Percentiles rank a stretch among this genome's conserved stretches.
phyloP scores from a whole-genome alignment of 2,329 filamentous ascomycete species.

The Talaromyces funiculosus region DNA sequence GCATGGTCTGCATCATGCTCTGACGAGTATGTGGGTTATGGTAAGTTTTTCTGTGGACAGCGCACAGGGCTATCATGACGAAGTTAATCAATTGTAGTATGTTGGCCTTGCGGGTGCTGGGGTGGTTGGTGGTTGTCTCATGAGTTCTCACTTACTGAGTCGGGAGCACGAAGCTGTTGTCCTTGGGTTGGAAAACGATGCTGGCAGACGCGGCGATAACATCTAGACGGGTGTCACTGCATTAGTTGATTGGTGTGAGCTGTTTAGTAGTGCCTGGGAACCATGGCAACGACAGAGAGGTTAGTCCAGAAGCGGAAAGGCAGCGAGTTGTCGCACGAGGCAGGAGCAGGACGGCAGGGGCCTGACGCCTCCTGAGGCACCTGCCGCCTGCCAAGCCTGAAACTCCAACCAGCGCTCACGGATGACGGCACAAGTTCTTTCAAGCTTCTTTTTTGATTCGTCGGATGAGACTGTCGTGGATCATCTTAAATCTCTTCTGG shows the following conservation, averaged over 20 bases:
- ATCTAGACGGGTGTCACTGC: not conserved
- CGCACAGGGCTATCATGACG: not conserved
- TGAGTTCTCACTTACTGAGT: constrained; percentile 7
- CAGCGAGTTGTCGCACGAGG: not conserved
- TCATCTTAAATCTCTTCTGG: not conserved
- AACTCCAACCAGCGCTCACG: not conserved
- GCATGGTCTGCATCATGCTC: constrained; percentile 5
- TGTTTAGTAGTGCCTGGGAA: not conserved
- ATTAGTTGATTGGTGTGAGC: not conserved
- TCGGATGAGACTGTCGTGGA: no score
- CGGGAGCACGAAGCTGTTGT: constrained; percentile 7
- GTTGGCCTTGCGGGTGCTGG: constrained; percentile 6
- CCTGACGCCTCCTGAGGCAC: not conserved
- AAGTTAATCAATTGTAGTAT: constrained; percentile 4
- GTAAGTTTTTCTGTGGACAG: not conserved
- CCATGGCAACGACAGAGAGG: constrained; percentile 7
- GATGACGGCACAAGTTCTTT: not conserved
- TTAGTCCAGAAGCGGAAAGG: not conserved
- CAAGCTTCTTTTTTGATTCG: not conserved
- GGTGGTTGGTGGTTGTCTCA: constrained; percentile 5
- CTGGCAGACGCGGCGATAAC: not conserved
- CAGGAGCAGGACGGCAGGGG: not conserved
- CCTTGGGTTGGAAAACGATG: not conserved
- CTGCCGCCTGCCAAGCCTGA: not conserved
- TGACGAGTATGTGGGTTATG: constrained; percentile 11